These are phyloP conservation scores for Cucurbita ficifolia DNA, from an alignment of 306 rosid genomes.

Conservation along the genomic window DNA sequence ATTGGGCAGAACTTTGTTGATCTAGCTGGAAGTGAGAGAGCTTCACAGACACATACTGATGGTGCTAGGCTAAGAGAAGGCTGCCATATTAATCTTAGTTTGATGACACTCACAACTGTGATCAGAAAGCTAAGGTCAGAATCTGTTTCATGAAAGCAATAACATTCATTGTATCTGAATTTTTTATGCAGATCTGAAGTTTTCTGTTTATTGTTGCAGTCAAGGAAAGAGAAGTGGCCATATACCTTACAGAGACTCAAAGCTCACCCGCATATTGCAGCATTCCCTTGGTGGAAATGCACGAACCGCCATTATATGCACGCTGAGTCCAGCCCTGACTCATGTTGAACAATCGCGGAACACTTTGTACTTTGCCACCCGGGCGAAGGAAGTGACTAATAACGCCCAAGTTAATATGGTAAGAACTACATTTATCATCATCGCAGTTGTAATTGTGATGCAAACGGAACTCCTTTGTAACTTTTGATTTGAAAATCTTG, in stretches of 20 bases:
- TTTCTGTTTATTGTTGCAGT: conserved; percentile 27
- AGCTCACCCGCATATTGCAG: conserved; percentile 94
- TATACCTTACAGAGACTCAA: conserved; percentile 93
- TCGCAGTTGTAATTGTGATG: not conserved
- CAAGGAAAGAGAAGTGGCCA: conserved; percentile 89
- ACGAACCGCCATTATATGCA: conserved; percentile 96
- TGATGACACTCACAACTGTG: conserved; percentile 99
- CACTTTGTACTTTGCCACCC: conserved; percentile 84
- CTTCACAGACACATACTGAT: conserved; percentile 91
- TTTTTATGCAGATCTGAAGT: not conserved
- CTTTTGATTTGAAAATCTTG: not conserved
- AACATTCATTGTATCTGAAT: not conserved
- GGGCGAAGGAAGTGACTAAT: conserved; percentile 96
- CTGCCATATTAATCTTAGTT: conserved; percentile 95
- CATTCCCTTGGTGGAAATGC: conserved; percentile 99
- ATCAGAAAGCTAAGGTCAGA: conserved; percentile 95
- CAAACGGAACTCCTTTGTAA: not conserved
- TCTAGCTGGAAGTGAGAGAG: conserved; percentile 99
- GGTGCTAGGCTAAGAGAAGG: conserved; percentile 98
- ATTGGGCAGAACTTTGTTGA: conserved; percentile 82
- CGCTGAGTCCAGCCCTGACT: conserved; percentile 84
- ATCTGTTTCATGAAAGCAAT: not conserved
- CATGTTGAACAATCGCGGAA: conserved; percentile 96
- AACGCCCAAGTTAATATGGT: conserved; percentile 98
- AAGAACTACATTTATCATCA: conserved; percentile 1